Evolutionary conservation across 2,329 filamentous ascomycete species (phyloP).

Genomic region (Diaporthe eres): DNA sequence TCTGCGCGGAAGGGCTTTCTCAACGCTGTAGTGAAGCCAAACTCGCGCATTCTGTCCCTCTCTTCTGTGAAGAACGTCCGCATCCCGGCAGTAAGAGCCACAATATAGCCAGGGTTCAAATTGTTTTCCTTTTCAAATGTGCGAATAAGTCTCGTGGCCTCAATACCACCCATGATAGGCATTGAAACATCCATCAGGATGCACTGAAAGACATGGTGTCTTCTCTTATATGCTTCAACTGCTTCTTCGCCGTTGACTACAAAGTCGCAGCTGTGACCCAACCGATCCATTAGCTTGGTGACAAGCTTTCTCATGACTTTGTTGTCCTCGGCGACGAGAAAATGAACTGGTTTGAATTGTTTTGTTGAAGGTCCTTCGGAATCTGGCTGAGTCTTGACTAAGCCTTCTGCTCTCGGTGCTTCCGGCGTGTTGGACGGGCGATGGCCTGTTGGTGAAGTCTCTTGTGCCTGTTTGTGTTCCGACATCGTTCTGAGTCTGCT

Average conservation of each 20-base stretch:
- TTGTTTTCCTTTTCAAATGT: not conserved
- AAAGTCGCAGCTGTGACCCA: not conserved
- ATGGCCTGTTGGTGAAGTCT: not conserved
- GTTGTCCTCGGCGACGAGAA: slow-evolving; percentile 4
- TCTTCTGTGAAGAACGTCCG: not conserved
- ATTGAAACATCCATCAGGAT: not conserved
- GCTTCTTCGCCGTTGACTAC: not conserved
- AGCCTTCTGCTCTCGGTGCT: not conserved
- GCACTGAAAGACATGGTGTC: not conserved
- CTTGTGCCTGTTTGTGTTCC: not conserved
- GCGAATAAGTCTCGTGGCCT: not conserved
- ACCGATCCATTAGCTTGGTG: not conserved
- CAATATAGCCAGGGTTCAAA: not conserved
- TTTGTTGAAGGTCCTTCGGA: not conserved
- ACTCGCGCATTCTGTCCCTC: not conserved
- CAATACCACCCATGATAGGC: not conserved
- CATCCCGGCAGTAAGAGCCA: not conserved
- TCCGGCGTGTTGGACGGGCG: not conserved
- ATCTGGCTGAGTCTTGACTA: not conserved
- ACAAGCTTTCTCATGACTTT: not conserved
- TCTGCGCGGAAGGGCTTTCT: not conserved
- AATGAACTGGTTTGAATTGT: not conserved
- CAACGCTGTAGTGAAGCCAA: not conserved
- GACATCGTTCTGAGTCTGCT: not conserved
- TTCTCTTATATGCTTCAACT: not conserved